Conservation (phyloP, 176 grass and related monocot species). For the Cenchrus purpureus region DNA sequence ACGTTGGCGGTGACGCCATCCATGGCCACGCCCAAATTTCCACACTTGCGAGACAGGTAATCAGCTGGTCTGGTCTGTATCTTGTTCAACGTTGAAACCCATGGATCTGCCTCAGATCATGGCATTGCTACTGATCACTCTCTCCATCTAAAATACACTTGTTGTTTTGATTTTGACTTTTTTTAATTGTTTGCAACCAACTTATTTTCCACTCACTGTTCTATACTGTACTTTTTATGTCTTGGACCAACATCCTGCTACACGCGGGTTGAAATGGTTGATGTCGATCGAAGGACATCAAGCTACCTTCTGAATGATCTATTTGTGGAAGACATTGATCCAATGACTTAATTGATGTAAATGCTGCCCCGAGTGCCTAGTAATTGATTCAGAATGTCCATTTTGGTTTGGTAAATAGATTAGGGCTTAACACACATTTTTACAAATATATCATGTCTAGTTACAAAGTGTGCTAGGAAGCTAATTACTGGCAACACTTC, state of each 20-base stretch:
- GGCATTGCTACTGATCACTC: no score
- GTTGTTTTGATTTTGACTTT: background rate
- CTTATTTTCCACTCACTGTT: background rate
- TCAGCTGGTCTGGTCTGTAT: background rate
- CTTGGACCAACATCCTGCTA: background rate
- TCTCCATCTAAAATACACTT: background rate
- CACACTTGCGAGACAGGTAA: slow-evolving; percentile 49
- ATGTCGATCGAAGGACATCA: background rate
- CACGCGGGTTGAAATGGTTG: background rate
- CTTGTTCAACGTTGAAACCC: background rate
- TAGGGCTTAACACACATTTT: background rate
- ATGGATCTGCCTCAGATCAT: background rate
- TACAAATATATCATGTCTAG: background rate
- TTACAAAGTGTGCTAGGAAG: background rate
- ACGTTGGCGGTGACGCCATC: slow-evolving; percentile 45
- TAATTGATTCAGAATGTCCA: background rate
- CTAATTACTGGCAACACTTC: background rate
- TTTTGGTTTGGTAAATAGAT: background rate
- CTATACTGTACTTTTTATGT: background rate
- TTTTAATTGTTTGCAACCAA: background rate
- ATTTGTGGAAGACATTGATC: background rate
- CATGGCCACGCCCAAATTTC: slow-evolving; percentile 14
- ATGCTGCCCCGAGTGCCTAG: background rate
- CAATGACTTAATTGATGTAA: background rate
- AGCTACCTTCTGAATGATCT: background rate